Evolutionary conservation across 2,329 filamentous ascomycete species (phyloP).

Genomic region (Colletotrichum lupini): DNA sequence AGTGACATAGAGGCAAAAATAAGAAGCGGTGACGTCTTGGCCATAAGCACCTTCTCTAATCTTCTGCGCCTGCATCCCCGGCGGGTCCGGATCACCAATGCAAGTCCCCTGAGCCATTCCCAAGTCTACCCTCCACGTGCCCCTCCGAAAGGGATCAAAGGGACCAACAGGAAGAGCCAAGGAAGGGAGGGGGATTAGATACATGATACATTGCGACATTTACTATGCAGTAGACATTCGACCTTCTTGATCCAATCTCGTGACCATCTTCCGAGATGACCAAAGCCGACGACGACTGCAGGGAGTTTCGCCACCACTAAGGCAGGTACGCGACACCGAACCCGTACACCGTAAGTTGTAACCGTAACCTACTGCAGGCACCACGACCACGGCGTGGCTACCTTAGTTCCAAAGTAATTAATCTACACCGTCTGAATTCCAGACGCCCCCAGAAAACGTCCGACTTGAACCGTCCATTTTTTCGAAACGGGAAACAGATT

Average conservation of each 20-base stretch:
- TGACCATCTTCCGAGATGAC: not conserved
- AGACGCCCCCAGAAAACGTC: constrained; percentile 11
- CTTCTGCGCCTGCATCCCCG: too few species aligned
- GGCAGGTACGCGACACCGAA: constrained; percentile 12
- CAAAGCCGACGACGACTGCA: not conserved
- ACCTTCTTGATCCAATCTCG: not conserved
- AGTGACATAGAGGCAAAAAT: not conserved
- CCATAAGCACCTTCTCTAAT: not conserved
- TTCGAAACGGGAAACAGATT: constrained; percentile 2
- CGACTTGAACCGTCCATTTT: not conserved
- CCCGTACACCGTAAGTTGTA: not conserved
- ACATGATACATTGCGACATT: not conserved
- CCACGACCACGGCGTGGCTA: too few species aligned
- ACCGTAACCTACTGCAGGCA: not conserved
- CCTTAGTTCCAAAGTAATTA: not conserved
- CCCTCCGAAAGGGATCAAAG: too few species aligned
- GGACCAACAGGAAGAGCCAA: too few species aligned
- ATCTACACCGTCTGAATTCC: constrained; percentile 21
- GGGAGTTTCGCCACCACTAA: constrained; percentile 3
- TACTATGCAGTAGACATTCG: not conserved
- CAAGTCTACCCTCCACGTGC: not conserved
- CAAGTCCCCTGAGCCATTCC: not conserved
- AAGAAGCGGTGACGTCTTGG: not conserved
- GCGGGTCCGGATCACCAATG: not conserved
- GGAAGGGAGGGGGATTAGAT: too few species aligned